Base-by-base conservation (phyloP, 1,284 basidiomycete species). In the Sphagnurus paluster region DNA sequence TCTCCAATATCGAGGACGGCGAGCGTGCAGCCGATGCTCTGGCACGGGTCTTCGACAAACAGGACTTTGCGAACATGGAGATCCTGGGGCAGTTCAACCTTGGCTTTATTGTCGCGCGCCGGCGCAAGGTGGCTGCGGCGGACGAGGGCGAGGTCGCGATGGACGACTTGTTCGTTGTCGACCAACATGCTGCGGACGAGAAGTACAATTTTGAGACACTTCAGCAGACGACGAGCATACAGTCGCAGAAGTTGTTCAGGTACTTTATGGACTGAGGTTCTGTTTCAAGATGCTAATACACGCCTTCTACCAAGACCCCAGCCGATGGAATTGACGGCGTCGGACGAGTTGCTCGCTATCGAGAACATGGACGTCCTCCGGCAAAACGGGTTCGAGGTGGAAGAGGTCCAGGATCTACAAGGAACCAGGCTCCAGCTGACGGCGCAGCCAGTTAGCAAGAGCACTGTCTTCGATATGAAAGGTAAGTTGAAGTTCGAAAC, bases 191-290 rank as follows among this genome's bases (percentile, higher is more conserved):
- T 5, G 80, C 87, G 13, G 96, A 99, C 65, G 97, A 99, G 68
- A 99, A 99, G 72, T 98, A 88, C 71, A 99, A 98, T 62, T 99
- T 98, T 63, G 96, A 99, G 73, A 89, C 81, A 2, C 68, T 99
- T 49, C 96, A 98, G 66, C 76, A 79, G 49, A 90, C 86, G 20
- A 97, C 94, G 2, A 80, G 77, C 47, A 95, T 99, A 46, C 80
- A 90, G 55, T 91, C 88, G 3, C 96, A 99, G 61, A 81, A 75
- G 49, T 72, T 99, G 7, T 82, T 96, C 59, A 77, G 75, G 89
- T 93, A 66, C 39, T 42, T 33, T 16, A n/a, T 14, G 40, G 16
- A 9, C 36, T 53, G 20, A 42, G 36, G 24, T 17, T 5, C 29
- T n/a, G 28, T 17, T 11, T 39, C 43, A 38, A 9, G 16, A 20